Evolutionary conservation across 148 eudicot species (phyloP), one percentile per base, ranked within the genome.

Genomic region (Diospyros kaki): DNA sequence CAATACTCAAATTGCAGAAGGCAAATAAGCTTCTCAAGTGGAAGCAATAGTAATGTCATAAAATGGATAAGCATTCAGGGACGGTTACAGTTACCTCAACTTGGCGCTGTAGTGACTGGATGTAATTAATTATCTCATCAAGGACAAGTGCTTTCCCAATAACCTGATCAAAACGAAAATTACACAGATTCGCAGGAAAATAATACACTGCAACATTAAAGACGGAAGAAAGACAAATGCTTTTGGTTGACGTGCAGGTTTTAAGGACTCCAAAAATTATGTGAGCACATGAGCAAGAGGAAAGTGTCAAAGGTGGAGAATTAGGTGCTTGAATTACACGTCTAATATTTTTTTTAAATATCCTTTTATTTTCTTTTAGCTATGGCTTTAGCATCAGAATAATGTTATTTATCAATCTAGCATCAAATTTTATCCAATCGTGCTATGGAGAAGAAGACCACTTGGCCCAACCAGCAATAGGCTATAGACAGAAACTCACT

Each of bases 111-210:
- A 28, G 28, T 28, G 28, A 92, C 69, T 92, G 95, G 80, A 92
- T 84, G 77, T 92, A 92, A 69, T 92, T 92, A 73, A 92, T 92
- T 66, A 92, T 60, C 93, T 91, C 82, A 28, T 28, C 28, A 28
- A 28, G 28, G 28, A 28, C 28, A 28, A 28, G 0, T 28, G 28
- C 28, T 28, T 92, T 92, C 79, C 97, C 97, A 64, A 89, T 90
- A 69, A 90, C 91, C 97, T 92, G 81, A 71, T 39, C 0, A 28
- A 28, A 28, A 28, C 28, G 28, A 28, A 28, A 28, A 28, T 28
- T 28, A 28, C 28, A 28, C 58, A 64, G 58, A 78, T 28, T 52
- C 46, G 68, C 50, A 73, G 45, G 52, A 60, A 79, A 4, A 41
- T 58, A 59, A 14, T 13, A 28, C 50, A 58, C 2, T 9, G 54